These are phyloP conservation scores for Xerocomus amazonicus DNA, from an alignment of 1,284 basidiomycete species.

Conservation along the genomic window DNA sequence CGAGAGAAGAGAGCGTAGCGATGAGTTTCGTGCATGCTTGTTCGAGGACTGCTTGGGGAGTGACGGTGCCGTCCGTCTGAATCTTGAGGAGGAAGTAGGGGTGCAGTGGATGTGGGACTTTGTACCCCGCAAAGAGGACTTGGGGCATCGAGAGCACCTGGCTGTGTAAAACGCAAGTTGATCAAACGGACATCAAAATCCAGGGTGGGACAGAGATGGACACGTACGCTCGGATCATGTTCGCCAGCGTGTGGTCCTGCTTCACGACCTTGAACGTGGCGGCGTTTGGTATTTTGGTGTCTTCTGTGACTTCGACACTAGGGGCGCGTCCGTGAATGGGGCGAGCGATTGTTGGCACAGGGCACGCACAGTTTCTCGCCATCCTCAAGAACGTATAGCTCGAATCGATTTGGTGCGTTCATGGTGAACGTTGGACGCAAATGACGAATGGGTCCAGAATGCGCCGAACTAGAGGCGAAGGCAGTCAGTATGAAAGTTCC, in stretches of 20 bases:
- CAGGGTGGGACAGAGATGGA: not conserved
- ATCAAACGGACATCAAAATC: constrained; percentile 4
- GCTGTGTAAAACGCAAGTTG: constrained; percentile 41
- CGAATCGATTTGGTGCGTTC: constrained; percentile 93
- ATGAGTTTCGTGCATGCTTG: constrained; percentile 84
- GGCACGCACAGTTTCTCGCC: constrained; percentile 84
- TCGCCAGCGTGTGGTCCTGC: constrained; percentile 96
- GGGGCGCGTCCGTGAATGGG: not conserved
- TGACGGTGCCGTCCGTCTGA: constrained; percentile 87
- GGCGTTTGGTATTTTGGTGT: constrained; percentile 96
- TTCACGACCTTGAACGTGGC: constrained; percentile 92
- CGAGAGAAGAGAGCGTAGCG: constrained; percentile 63
- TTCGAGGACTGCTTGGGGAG: constrained; percentile 83
- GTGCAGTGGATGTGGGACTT: constrained; percentile 94
- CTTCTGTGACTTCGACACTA: constrained; percentile 89
- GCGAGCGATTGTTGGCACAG: not conserved
- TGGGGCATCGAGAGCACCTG: constrained; percentile 84
- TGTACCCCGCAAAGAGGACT: constrained; percentile 95
- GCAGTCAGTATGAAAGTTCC: not conserved
- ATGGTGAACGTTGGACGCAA: constrained; percentile 39
- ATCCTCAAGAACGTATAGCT: constrained; percentile 88
- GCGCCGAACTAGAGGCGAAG: not conserved
- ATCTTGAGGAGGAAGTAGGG: constrained; percentile 93
- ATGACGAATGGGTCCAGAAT: too few relatives aligned
- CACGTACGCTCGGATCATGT: constrained; percentile 91